phyloP scores from a whole-genome alignment of 2,329 filamentous ascomycete species.

The Blastomyces percursus region DNA sequence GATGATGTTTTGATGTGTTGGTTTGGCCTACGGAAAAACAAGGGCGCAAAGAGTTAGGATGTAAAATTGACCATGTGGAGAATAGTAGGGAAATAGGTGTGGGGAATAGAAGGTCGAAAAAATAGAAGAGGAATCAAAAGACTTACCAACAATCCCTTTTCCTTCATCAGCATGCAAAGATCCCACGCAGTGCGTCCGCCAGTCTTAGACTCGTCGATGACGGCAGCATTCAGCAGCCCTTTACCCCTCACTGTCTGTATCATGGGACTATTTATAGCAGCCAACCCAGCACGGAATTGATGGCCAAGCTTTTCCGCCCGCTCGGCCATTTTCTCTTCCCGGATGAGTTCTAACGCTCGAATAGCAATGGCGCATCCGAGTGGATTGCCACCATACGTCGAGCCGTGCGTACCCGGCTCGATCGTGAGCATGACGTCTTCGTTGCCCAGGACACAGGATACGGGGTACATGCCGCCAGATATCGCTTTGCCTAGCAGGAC shows the following conservation, averaged over 20 bases:
- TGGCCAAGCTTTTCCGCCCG: slow-evolving; percentile 71
- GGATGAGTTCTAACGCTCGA: slow-evolving; percentile 82
- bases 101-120: not conserved
- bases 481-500: slow-evolving; percentile 95
- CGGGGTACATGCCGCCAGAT: slow-evolving; percentile 97
- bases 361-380: slow-evolving; percentile 93
- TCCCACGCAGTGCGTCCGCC: slow-evolving; percentile 89
- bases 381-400: slow-evolving; percentile 96
- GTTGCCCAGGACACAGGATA: slow-evolving; percentile 77
- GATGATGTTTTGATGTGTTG: slow-evolving; percentile 97
- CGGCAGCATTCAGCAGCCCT: slow-evolving; percentile 86
- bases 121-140: not conserved
- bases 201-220: slow-evolving; percentile 83
- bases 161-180: slow-evolving; percentile 87
- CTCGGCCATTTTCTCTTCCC: slow-evolving; percentile 80
- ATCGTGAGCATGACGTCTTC: slow-evolving; percentile 92
- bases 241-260: slow-evolving; percentile 80
- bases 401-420: slow-evolving; percentile 93
- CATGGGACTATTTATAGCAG: slow-evolving; percentile 64
- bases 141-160: slow-evolving; percentile 82
- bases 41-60: not conserved
- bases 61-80: not conserved
- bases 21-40: slow-evolving; percentile 66
- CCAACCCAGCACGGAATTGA: slow-evolving; percentile 68
- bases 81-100: not conserved